Percentiles rank a stretch among this genome's conserved stretches.
phyloP scores from a whole-genome alignment of 2,329 filamentous ascomycete species.

The Anthostomella pinea region DNA sequence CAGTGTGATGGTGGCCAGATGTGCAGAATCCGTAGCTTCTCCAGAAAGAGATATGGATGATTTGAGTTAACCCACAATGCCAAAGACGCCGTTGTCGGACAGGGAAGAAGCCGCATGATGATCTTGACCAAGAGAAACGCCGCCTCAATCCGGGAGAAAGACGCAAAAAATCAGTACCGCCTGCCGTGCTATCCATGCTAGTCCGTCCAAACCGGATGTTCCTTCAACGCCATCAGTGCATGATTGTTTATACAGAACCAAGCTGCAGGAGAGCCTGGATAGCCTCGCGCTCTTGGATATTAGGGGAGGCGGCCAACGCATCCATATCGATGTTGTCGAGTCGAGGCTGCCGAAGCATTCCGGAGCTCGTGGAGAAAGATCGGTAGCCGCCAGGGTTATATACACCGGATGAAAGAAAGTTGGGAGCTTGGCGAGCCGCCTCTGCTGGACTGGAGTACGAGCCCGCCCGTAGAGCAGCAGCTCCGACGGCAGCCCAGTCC shows the following conservation, averaged over 20 bases:
- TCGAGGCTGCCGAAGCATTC: slow-evolving; percentile 54
- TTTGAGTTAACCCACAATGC: slow-evolving; percentile 16
- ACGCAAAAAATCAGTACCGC: slow-evolving; percentile 24
- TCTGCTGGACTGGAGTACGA: slow-evolving; percentile 57
- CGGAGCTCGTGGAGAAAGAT: slow-evolving; percentile 48
- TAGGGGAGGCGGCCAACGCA: slow-evolving; percentile 50
- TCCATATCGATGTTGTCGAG: slow-evolving; percentile 51
- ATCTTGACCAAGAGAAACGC: slow-evolving; percentile 27
- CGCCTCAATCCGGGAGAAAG: slow-evolving; percentile 25
- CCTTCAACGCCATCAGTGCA: slow-evolving; percentile 54
- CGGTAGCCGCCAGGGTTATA: slow-evolving; percentile 46
- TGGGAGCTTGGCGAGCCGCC: slow-evolving; percentile 53
- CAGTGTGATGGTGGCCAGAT: slow-evolving; percentile 20
- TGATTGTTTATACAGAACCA: slow-evolving; percentile 69
- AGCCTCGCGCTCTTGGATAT: slow-evolving; percentile 76
- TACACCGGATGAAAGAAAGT: slow-evolving; percentile 47
- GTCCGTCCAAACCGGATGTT: slow-evolving; percentile 19
- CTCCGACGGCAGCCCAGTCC: slow-evolving; percentile 89
- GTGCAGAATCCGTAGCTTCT: slow-evolving; percentile 7
- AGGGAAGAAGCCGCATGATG: slow-evolving; percentile 18
- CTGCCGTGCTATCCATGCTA: slow-evolving; percentile 25
- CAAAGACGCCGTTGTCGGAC: slow-evolving; percentile 25
- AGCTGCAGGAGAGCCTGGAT: slow-evolving; percentile 78
- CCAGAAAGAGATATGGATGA: slow-evolving; percentile 16
- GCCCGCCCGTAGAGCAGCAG: slow-evolving; percentile 72